Conservation (phyloP, 2,329 filamentous ascomycete species). For the Colletotrichum chrysophilum region DNA sequence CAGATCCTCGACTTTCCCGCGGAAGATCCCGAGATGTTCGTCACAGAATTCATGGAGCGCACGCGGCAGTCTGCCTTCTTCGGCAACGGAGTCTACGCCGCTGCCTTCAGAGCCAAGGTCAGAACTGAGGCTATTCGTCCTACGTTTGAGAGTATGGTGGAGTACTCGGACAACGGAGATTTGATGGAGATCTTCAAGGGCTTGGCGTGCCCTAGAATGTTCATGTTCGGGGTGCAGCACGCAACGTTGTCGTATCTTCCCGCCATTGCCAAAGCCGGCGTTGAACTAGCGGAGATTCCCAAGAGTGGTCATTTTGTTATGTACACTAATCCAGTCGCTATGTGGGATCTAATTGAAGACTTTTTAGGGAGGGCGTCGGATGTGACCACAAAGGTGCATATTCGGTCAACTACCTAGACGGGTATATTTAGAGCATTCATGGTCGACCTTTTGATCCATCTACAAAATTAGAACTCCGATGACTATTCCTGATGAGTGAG, state of each 20-base stretch:
- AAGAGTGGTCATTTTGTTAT: conserved; percentile 29
- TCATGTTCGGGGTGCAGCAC: conserved; percentile 25
- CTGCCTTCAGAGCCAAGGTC: conserved; percentile 20
- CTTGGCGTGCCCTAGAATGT: conserved; percentile 22
- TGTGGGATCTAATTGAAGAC: not conserved
- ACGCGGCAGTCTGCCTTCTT: conserved; percentile 16
- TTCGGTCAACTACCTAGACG: not conserved
- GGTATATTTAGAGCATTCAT: not conserved
- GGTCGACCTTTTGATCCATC: not conserved
- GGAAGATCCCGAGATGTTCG: not conserved
- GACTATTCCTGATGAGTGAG: too few species aligned
- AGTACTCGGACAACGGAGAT: conserved; percentile 22
- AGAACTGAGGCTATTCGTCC: conserved; percentile 19
- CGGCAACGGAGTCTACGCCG: conserved; percentile 21
- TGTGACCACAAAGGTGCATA: not conserved
- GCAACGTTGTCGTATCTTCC: conserved; percentile 21
- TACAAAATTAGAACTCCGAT: too few species aligned
- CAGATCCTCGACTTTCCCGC: conserved; percentile 23
- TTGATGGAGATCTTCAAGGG: conserved; percentile 22
- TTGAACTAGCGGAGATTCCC: conserved; percentile 27
- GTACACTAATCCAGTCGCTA: conserved; percentile 27
- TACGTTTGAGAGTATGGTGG: conserved; percentile 31
- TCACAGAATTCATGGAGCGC: conserved; percentile 11
- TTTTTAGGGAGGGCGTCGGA: not conserved
- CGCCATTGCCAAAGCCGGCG: conserved; percentile 1